A percentile compares a stretch with the other conserved stretches of the same genome.
Evolutionary conservation across 2,329 filamentous ascomycete species (phyloP).

Genomic region (Fusarium fracticaudum): DNA sequence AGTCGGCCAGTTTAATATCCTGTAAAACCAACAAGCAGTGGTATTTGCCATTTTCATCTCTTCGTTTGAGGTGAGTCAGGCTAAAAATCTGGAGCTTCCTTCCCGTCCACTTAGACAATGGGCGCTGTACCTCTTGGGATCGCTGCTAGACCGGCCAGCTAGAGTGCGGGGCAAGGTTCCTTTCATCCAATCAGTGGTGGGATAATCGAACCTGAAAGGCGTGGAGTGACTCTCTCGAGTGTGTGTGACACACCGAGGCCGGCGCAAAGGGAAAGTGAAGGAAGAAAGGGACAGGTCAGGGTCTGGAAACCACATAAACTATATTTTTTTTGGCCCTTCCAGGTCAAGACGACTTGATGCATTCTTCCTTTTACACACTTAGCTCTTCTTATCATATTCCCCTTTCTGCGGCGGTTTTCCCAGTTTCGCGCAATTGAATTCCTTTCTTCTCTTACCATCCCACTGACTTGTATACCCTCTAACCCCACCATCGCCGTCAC

Average conservation of each 20-base stretch:
- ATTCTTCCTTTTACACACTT: background rate
- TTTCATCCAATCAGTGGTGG: constrained; percentile 36
- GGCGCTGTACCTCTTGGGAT: constrained; percentile 19
- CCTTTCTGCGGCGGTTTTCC: background rate
- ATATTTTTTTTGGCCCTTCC: constrained; percentile 6
- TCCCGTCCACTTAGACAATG: background rate
- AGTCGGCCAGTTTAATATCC: background rate
- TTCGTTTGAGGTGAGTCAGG: constrained; percentile 10
- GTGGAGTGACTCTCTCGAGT: constrained; percentile 32
- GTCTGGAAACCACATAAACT: constrained; percentile 22
- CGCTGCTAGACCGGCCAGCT: constrained; percentile 20
- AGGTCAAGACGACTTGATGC: background rate
- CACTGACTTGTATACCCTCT: constrained; percentile 7
- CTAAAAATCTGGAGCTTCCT: constrained; percentile 8
- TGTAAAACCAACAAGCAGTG: background rate
- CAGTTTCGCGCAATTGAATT: constrained; percentile 1
- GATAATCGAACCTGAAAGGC: constrained; percentile 33
- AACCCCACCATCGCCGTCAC: constrained; percentile 30
- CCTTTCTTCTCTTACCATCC: background rate
- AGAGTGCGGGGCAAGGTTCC: constrained; percentile 17
- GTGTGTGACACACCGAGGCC: constrained; percentile 42
- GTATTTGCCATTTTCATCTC: too few relatives aligned
- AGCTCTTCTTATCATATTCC: background rate
- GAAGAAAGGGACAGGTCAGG: constrained; percentile 30
- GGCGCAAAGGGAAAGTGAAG: constrained; percentile 34